These are phyloP conservation scores for Solanum sparsipilum DNA, from an alignment of 257 asterid species.

Conservation along the genomic window DNA sequence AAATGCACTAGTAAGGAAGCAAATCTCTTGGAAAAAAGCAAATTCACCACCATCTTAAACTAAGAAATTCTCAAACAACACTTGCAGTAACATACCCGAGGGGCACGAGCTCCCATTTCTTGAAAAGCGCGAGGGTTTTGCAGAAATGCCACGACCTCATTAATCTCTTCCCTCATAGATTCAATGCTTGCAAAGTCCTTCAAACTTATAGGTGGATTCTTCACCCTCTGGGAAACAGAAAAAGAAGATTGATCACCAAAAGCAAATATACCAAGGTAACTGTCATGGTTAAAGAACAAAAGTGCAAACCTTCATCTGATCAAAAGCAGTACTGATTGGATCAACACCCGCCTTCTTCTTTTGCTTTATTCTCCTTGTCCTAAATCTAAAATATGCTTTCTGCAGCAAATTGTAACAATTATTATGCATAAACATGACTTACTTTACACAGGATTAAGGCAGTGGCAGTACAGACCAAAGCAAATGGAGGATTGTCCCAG, in stretches of 20 bases:
- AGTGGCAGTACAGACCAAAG: too few species aligned
- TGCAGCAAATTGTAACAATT: slow-evolving; percentile 26
- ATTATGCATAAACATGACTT: background rate
- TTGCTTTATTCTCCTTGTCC: slow-evolving; percentile 32
- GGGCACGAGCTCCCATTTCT: slow-evolving; percentile 99
- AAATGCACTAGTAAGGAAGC: background rate
- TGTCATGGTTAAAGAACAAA: background rate
- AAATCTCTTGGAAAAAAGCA: background rate
- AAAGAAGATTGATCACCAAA: slow-evolving; percentile 8
- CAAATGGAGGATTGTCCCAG: too few species aligned
- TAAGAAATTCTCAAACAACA: background rate
- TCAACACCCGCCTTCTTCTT: slow-evolving; percentile 65
- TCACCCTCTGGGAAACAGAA: slow-evolving; percentile 58
- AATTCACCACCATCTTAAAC: background rate
- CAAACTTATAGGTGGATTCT: slow-evolving; percentile 84
- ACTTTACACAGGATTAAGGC: too few species aligned
- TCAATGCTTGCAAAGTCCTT: slow-evolving; percentile 93
- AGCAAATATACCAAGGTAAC: background rate
- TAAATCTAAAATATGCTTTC: slow-evolving; percentile 51
- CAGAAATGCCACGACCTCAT: slow-evolving; percentile 91
- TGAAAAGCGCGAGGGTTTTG: slow-evolving; percentile 87
- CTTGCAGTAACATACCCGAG: slow-evolving; percentile 56
- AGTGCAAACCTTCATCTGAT: slow-evolving; percentile 81
- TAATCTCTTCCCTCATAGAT: slow-evolving; percentile 89
- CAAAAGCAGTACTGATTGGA: slow-evolving; percentile 97